A percentile compares a stretch with the other conserved stretches of the same genome.
phyloP scores from a whole-genome alignment of 78 protist genomes.

The slime mould (Dictyostelium discoideum) region dicty_2.7 NC_007090.3:3763001-3763500 shows the following conservation, averaged over 20 bases:
- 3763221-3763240: constrained; percentile 67
- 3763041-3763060: constrained; percentile 3
- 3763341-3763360: constrained; percentile 61
- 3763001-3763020: constrained; percentile 17
- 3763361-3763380: not conserved
- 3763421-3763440: not conserved
- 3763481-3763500: not conserved
- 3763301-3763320: constrained; percentile 20
- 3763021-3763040: not conserved
- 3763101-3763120: constrained; percentile 25
- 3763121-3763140: not conserved
- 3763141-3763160: constrained; percentile 33
- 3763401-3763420: not conserved
- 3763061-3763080: constrained; percentile 38
- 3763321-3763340: constrained; percentile 21
- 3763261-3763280: constrained; percentile 65
- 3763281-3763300: constrained; percentile 28
- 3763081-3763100: constrained; percentile 70
- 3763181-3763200: constrained; percentile 67
- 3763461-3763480: not conserved
- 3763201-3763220: constrained; percentile 56
- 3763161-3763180: constrained; percentile 22
- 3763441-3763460: not conserved
- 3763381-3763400: not conserved
- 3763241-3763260: constrained; percentile 40